A percentile compares a stretch with the other conserved stretches of the same genome.
Conservation (phyloP, 352 stramenopile genomes). For the Globisporangium spinosum region DNA sequence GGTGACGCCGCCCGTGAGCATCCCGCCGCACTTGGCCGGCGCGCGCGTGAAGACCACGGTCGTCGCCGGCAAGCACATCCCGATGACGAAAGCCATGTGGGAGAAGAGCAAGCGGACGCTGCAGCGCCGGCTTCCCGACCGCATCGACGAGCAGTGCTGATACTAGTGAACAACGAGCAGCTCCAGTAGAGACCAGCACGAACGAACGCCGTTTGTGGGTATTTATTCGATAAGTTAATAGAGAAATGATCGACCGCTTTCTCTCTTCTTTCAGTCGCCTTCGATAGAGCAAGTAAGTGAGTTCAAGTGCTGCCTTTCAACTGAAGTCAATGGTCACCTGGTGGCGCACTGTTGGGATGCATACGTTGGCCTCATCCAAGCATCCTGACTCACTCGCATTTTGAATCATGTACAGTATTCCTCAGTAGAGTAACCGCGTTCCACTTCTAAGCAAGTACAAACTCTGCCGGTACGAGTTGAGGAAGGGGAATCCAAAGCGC, state of each 20-base stretch:
- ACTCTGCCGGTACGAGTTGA: too few species aligned
- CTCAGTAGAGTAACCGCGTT: too few species aligned
- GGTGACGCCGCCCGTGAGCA: slow-evolving; percentile 46
- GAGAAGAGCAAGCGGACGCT: slow-evolving; percentile 33
- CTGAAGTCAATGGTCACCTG: too few species aligned
- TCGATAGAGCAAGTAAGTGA: not conserved
- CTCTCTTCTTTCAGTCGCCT: not conserved
- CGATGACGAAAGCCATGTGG: slow-evolving; percentile 65
- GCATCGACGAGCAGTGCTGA: slow-evolving; percentile 21
- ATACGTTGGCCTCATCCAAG: too few species aligned
- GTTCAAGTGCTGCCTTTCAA: too few species aligned
- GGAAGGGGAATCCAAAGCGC: too few species aligned
- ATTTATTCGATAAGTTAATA: slow-evolving; percentile 8
- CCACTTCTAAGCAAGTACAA: too few species aligned
- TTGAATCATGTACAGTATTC: too few species aligned
- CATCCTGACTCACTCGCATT: too few species aligned
- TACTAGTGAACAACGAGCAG: not conserved
- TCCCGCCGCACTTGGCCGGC: slow-evolving; percentile 35
- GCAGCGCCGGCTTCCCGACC: slow-evolving; percentile 12
- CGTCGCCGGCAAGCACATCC: slow-evolving; percentile 56
- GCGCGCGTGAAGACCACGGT: slow-evolving; percentile 28
- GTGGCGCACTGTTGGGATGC: too few species aligned
- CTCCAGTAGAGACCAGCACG: not conserved
- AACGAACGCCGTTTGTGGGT: not conserved
- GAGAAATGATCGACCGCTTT: not conserved